phyloP scores from a whole-genome alignment of 1,284 basidiomycete genomes.

The Ustilago loliicola region DNA sequence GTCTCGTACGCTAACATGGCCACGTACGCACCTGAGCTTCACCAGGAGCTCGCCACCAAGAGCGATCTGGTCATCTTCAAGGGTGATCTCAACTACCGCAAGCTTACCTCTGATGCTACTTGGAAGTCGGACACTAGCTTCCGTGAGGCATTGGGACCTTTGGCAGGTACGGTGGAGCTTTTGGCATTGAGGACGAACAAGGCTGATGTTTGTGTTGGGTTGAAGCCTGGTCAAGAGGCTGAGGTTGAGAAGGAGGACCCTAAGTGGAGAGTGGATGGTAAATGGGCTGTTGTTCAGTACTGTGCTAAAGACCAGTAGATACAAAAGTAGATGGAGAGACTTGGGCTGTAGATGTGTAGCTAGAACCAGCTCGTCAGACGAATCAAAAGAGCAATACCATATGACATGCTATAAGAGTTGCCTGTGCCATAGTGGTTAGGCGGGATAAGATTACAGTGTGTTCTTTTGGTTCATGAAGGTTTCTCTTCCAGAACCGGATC shows the following conservation, averaged over 20 bases:
- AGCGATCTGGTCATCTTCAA: conserved; percentile 91
- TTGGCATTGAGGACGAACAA: conserved; percentile 93
- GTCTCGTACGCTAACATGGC: conserved; percentile 60
- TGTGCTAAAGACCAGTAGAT: conserved; percentile 37
- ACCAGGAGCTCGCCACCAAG: conserved; percentile 74
- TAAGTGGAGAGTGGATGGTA: conserved; percentile 64
- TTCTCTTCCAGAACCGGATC: not conserved
- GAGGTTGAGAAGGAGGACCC: conserved; percentile 54
- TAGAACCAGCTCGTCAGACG: not conserved
- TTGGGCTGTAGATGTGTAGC: not conserved
- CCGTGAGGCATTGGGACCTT: conserved; percentile 80
- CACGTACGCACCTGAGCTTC: conserved; percentile 75
- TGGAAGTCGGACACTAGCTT: conserved; percentile 90
- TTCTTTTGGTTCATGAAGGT: conserved; percentile 17
- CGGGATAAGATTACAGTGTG: not conserved
- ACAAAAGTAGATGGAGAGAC: not conserved
- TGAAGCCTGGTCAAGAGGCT: conserved; percentile 55
- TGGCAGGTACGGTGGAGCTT: conserved; percentile 81
- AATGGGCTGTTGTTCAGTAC: conserved; percentile 63
- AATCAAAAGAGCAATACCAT: not conserved
- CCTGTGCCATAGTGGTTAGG: not conserved
- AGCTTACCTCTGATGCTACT: conserved; percentile 86
- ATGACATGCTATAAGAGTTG: not conserved
- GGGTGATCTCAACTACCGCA: conserved; percentile 81
- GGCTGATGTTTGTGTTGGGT: conserved; percentile 77